Percentiles rank a stretch among this genome's conserved stretches.
These are phyloP conservation scores for Penicillium robsamsonii DNA, from an alignment of 495 filamentous ascomycete species.

Conservation along the genomic window DNA sequence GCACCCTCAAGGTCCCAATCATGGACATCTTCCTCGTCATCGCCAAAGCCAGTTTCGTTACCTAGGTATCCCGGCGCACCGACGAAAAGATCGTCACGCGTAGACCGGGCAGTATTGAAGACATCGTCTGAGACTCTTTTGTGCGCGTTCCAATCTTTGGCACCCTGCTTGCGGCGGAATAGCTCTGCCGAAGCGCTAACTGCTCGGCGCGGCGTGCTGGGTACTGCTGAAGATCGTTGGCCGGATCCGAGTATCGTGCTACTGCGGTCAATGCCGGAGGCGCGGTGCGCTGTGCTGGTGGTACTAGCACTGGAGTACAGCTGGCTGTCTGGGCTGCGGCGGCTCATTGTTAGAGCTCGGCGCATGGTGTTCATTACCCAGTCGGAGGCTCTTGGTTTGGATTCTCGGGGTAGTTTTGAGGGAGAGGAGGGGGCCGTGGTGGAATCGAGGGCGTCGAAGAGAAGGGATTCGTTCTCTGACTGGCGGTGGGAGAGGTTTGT, in stretches of 20 bases:
- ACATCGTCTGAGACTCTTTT: conserved; percentile 28
- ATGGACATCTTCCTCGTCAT: conserved; percentile 58
- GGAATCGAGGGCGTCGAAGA: conserved; percentile 32
- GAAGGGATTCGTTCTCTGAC: conserved; percentile 62
- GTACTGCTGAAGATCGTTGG: conserved; percentile 4
- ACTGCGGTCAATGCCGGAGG: conserved; percentile 38
- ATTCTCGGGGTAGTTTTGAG: conserved; percentile 32
- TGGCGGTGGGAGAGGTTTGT: conserved; percentile 61
- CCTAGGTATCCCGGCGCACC: conserved; percentile 30
- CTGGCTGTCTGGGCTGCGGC: conserved; percentile 27
- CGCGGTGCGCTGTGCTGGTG: conserved; percentile 16
- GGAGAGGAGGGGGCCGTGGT: conserved; percentile 20
- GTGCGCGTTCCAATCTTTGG: conserved; percentile 54
- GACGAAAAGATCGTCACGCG: conserved; percentile 35
- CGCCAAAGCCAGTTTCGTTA: conserved; percentile 19
- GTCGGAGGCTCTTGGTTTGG: conserved; percentile 41
- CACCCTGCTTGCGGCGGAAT: conserved; percentile 59
- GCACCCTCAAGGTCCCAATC: conserved; percentile 92
- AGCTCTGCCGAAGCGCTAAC: conserved; percentile 58
- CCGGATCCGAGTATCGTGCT: conserved; percentile 30
- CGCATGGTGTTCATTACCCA: conserved; percentile 56
- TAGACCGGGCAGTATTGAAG: conserved; percentile 18
- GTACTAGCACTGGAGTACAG: conserved; percentile 6
- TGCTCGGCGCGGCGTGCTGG: conserved; percentile 48
- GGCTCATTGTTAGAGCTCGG: conserved; percentile 47